Evolutionary conservation across 1,139 yeast genomes (phyloP).

Genomic region (Scheffersomyces parashehatae): DNA sequence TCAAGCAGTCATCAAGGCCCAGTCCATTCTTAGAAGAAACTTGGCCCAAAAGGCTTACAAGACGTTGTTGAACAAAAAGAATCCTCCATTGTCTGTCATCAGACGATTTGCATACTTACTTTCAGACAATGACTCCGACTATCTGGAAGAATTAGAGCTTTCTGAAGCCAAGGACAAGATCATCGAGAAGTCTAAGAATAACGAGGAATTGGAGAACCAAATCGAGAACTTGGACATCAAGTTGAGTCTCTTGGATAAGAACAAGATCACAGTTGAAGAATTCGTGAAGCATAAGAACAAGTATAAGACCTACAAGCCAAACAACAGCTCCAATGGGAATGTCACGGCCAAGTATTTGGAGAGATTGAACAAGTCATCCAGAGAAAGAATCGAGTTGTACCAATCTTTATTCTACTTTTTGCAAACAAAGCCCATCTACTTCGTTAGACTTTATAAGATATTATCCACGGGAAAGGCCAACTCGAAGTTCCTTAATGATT

Average conservation of each 20-base stretch:
- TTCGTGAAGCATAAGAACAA: conserved; percentile 57
- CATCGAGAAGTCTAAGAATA: conserved; percentile 59
- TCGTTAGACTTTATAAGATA: conserved; percentile 48
- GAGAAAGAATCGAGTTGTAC: conserved; percentile 57
- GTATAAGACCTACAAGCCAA: conserved; percentile 22
- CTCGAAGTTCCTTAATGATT: conserved; percentile 24
- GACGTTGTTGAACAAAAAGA: conserved; percentile 63
- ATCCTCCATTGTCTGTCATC: conserved; percentile 79
- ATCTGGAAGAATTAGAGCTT: conserved; percentile 72
- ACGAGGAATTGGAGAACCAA: conserved; percentile 69
- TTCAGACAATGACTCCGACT: conserved; percentile 73
- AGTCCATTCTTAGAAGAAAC: conserved; percentile 68
- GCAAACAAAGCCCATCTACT: conserved; percentile 81
- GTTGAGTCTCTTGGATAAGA: conserved; percentile 73
- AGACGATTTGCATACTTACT: conserved; percentile 75
- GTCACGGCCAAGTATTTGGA: conserved; percentile 26
- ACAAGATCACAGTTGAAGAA: conserved; percentile 79
- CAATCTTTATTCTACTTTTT: conserved; percentile 79
- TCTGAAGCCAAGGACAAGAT: conserved; percentile 70
- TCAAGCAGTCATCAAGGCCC: conserved; percentile 65
- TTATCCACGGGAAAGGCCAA: conserved; percentile 21
- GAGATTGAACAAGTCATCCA: conserved; percentile 35
- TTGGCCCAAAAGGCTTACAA: conserved; percentile 74
- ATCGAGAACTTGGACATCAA: conserved; percentile 82
- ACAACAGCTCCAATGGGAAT: conserved; percentile 9